phyloP scores from a whole-genome alignment of 768 basidiomycete species.

The Pleurotus ostreatus region DNA sequence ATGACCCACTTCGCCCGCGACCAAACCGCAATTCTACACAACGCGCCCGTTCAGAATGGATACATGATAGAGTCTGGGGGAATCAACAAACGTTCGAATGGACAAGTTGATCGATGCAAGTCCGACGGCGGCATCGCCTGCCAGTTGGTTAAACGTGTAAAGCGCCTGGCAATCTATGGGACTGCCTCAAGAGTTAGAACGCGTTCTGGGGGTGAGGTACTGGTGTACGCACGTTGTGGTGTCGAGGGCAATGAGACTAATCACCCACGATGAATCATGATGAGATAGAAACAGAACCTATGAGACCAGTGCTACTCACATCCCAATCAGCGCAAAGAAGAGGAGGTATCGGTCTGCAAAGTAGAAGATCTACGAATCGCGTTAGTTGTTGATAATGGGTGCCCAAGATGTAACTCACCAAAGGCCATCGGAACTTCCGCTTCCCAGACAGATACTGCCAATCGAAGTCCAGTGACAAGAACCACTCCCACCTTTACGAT shows the following conservation, averaged over 20 bases:
- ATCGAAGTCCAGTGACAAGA: conserved; percentile 56
- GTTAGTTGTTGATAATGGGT: not conserved
- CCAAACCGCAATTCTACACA: conserved; percentile 55
- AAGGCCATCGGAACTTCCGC: conserved; percentile 61
- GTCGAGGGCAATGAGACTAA: conserved; percentile 50
- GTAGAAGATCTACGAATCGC: conserved; percentile 52
- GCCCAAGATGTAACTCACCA: conserved; percentile 36
- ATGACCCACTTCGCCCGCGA: conserved; percentile 52
- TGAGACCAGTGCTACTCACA: conserved; percentile 38
- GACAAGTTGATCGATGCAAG: conserved; percentile 50
- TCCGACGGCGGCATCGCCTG: conserved; percentile 45
- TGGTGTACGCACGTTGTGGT: conserved; percentile 29
- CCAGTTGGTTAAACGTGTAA: conserved; percentile 53
- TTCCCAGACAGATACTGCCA: conserved; percentile 56
- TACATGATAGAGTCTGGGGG: too few species aligned
- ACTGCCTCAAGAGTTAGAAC: conserved; percentile 17
- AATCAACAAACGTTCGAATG: conserved; percentile 36
- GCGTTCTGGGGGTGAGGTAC: not conserved
- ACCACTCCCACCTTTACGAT: conserved; percentile 54
- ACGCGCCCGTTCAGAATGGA: too few species aligned
- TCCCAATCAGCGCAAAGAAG: conserved; percentile 62
- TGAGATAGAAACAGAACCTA: not conserved
- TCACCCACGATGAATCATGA: too few species aligned
- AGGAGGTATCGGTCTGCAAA: conserved; percentile 66
- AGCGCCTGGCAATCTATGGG: conserved; percentile 58